Evolutionary conservation across 202 grass and related monocot genomes (phyloP), one percentile per base, ranked within the genome.

Genomic region (Schoenoplectus tabernaemontani): DNA sequence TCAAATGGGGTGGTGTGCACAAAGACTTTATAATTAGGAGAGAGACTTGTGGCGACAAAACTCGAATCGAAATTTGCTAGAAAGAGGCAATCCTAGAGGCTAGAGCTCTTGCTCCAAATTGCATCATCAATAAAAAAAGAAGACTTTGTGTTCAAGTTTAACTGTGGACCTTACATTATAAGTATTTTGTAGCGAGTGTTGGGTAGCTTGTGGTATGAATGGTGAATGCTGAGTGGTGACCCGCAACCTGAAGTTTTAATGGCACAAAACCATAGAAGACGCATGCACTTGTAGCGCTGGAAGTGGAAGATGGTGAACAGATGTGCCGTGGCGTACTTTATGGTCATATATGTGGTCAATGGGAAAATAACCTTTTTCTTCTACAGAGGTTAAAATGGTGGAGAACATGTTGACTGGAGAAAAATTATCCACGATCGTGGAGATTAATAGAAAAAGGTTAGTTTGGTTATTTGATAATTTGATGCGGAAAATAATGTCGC

Each of bases 41-140:
- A 47, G 23, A 42, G 34, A 60, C 34, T 16, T 78, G 76, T 39
- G 17, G n/a, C 20, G 57, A 62, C 57, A 78, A 64, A n/a, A n/a
- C n/a, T n/a, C n/a, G n/a, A 62, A 37, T 63, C 13, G 15, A 32
- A 79, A 50, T 33, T 16, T 79, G 28, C 77, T 36, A 46, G 17
- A 78, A 78, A 58, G 34, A 78, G 50, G 19, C 76, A 78, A 59
- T 78, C 17, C 54, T 28, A 63, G 33, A 79, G n/a, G n/a, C n/a
- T 60, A 30, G 33, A 75, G 24, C 12, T n/a, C 15, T 26, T 24
- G 9, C 48, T 34, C 44, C 5, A n/a, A 53, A 32, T 9, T 54
- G 44, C 10, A 41, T 42, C 42, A 42, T 67, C 64, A 20, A 67
- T 42, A 38, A 16, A 33, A 24, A 46, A 15, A 9, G 0, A 48